A percentile compares a stretch with the other conserved stretches of the same genome.
Evolutionary conservation across 495 filamentous ascomycete genomes (phyloP).

Genomic region (Oidiodendron maius): DNA sequence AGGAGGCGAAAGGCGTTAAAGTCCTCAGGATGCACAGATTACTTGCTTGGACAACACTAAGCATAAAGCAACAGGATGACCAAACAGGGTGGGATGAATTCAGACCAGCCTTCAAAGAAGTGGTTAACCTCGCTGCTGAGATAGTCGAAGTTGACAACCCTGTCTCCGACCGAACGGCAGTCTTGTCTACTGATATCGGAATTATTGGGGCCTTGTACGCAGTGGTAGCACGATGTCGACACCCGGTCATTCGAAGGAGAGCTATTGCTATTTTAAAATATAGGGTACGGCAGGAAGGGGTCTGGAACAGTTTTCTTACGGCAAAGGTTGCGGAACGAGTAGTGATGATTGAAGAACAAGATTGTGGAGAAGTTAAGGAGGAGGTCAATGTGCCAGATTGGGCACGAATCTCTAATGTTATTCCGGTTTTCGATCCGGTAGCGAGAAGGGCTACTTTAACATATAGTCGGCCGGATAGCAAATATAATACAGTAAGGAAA

Average conservation of each 20-base stretch:
- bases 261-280: slow-evolving; percentile 13
- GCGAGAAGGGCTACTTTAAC: neutral
- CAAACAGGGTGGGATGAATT: slow-evolving; percentile 8
- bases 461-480: neutral
- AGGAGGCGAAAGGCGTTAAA: neutral
- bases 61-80: neutral
- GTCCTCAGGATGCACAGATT: slow-evolving; percentile 2
- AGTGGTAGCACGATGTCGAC: slow-evolving; percentile 10
- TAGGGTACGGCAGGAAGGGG: slow-evolving; percentile 9
- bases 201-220: slow-evolving; percentile 13
- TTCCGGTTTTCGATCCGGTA: neutral
- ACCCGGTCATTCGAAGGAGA: slow-evolving; percentile 12
- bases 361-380: neutral
- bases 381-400: neutral
- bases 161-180: no score
- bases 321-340: slow-evolving; percentile 17
- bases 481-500: neutral
- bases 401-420: neutral
- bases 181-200: slow-evolving; percentile 19
- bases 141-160: neutral
- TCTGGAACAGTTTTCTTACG: slow-evolving; percentile 14
- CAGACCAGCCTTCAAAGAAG: slow-evolving; percentile 1
- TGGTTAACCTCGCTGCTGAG: slow-evolving; percentile 6
- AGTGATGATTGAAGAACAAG: slow-evolving; percentile 12
- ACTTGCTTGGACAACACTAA: neutral